Evolutionary conservation across 202 grass and related monocot species (phyloP).

Genomic region (Cymbopogon flexuosus): DNA sequence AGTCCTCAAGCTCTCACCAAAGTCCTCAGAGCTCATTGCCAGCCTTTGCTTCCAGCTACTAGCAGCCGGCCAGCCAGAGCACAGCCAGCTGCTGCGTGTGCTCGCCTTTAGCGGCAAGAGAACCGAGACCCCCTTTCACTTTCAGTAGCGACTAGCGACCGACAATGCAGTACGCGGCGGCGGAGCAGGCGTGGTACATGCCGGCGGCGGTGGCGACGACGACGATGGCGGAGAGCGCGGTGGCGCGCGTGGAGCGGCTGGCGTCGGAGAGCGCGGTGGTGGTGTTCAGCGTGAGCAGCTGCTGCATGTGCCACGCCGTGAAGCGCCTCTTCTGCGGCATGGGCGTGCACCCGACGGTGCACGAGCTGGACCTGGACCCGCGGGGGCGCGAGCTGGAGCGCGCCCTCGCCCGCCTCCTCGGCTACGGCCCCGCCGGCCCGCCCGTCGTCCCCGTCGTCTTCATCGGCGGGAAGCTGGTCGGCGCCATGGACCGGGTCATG

Average conservation of each 20-base stretch:
- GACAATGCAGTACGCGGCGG: constrained; percentile 72
- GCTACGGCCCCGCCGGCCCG: background rate
- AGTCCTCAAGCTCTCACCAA: background rate
- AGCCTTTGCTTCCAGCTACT: background rate
- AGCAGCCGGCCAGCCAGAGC: background rate
- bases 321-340: constrained; percentile 91
- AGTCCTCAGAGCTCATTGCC: background rate
- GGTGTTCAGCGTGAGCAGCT: constrained; percentile 77
- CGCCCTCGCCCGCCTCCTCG: constrained; percentile 52
- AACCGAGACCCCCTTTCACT: background rate
- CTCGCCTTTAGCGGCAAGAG: background rate
- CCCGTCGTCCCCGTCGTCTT: constrained; percentile 71
- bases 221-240: constrained; percentile 38
- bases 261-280: constrained; percentile 81
- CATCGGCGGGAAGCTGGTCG: constrained; percentile 77
- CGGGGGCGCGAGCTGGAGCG: constrained; percentile 60
- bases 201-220: constrained; percentile 7
- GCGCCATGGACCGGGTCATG: constrained; percentile 86
- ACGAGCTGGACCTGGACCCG: constrained; percentile 77
- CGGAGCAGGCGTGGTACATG: constrained; percentile 60
- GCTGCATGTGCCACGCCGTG: constrained; percentile 95
- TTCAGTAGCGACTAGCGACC: background rate
- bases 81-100: background rate
- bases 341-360: constrained; percentile 73
- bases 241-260: constrained; percentile 62